Base-by-base conservation (phyloP, 2,329 filamentous ascomycete genomes). In the Macrophomina pseudophaseolina region DNA sequence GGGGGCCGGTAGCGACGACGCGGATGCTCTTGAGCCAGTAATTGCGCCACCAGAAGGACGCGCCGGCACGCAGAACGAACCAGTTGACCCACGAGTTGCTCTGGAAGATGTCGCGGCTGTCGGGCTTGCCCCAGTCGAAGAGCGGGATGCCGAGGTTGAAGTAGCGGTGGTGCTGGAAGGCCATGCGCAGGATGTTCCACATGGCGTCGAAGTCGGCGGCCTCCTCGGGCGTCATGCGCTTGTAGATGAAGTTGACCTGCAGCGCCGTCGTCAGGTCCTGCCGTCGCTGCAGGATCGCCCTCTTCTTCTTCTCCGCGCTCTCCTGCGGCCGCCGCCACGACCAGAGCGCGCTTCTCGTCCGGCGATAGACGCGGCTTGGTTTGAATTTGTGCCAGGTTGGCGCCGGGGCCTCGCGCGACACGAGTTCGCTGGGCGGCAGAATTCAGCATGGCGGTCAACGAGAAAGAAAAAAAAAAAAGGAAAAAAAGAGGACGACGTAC, bases 11-110 rank as follows among this genome's bases (percentile, higher is more conserved):
- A 16, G 42, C 44, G 18, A 32, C 33, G n/a, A 7, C 46, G 11
- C 33, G 60, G 33, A 64, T 40, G 35, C 38, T 64, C 44, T 51
- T 44, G 12, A 49, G 66, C 72, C 74, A 74, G 74, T 75, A 76
- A 51, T 76, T 74, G 14, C 73, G 65, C 73, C 74, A 75, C 64
- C 76, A 78, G 2, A 76, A 65, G 33, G 71, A 68, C 1, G 73
- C 73, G 0, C 75, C 75, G 69, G 76, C 71, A 14, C 71, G 65
- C 40, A 78, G 68, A 4, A 76, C 67, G 59, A 73, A 77, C 74
- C 74, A 78, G 3, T 74, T 72, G 60, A 76, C 62, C 74, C 74
- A 77, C 7, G 72, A 73, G 40, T 72, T 70, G 12, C 74, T 74
- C 70, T 30, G 52, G 53, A 66, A 66, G 33, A 66, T 54, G 54